phyloP scores from a whole-genome alignment of 2,329 filamentous ascomycete species.

The Leptographium wingfieldii region DNA sequence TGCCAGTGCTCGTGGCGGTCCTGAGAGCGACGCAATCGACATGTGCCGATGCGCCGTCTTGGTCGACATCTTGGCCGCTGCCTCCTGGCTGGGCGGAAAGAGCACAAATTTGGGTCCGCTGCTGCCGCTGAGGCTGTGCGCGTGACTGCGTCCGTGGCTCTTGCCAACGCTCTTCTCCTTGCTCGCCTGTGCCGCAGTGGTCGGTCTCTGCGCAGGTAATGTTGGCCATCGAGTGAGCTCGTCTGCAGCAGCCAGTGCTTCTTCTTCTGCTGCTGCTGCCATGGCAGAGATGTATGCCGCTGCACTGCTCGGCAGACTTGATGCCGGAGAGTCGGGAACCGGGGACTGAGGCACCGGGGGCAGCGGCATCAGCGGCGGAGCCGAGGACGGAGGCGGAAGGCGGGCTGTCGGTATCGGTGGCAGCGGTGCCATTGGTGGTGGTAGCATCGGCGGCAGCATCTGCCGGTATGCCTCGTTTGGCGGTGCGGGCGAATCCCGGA shows the following conservation, averaged over 20 bases:
- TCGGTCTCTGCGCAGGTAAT: not conserved
- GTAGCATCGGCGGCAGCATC: not conserved
- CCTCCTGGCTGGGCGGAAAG: not conserved
- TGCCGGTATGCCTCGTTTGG: not conserved
- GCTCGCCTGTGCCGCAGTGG: not conserved
- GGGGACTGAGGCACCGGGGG: not conserved
- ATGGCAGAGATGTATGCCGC: not conserved
- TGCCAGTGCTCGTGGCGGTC: not conserved
- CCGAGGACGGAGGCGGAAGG: not conserved
- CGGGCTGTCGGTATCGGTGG: not conserved
- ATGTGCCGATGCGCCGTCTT: not conserved
- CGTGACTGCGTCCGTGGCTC: not conserved
- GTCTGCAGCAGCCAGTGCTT: not conserved
- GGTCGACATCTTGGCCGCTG: not conserved
- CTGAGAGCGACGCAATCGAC: not conserved
- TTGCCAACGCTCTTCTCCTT: not conserved
- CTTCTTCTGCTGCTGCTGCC: not conserved
- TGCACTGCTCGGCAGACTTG: not conserved
- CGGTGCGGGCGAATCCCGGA: slow-evolving; percentile 2
- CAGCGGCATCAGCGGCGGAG: not conserved
- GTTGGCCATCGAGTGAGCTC: not conserved
- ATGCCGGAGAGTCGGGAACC: not conserved
- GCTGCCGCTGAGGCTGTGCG: not conserved
- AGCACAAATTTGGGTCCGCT: not conserved
- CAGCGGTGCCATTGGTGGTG: not conserved